Conservation (phyloP, 768 basidiomycete genomes). For the Mycena capillaripes region DNA sequence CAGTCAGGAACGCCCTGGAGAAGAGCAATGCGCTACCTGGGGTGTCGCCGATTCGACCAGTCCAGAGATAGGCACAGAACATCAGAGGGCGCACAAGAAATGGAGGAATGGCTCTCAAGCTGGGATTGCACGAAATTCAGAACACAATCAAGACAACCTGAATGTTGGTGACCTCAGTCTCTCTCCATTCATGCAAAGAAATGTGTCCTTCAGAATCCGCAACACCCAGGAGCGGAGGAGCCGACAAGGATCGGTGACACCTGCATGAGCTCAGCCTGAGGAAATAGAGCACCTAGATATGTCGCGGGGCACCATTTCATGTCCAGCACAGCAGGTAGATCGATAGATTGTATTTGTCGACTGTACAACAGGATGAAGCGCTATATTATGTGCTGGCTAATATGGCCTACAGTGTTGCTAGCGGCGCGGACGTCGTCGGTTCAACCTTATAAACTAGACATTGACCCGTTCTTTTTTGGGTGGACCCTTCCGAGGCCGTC, state of each 20-base stretch:
- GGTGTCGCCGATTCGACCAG: conserved; percentile 82
- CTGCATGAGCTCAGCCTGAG: conserved; percentile 47
- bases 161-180: conserved; percentile 53
- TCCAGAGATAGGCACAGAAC: conserved; percentile 92
- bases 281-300: not conserved
- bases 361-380: conserved; percentile 48
- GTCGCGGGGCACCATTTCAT: conserved; percentile 86
- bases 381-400: conserved; percentile 28
- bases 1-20: not conserved
- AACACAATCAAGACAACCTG: not conserved
- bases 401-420: conserved; percentile 18
- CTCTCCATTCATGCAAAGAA: conserved; percentile 70
- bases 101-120: conserved; percentile 54
- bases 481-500: conserved; percentile 16
- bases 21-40: conserved; percentile 3
- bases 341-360: conserved; percentile 73
- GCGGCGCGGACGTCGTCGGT: conserved; percentile 16
- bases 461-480: conserved; percentile 72
- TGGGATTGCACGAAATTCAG: conserved; percentile 48
- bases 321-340: conserved; percentile 88
- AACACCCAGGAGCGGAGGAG: conserved; percentile 70
- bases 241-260: conserved; percentile 67
- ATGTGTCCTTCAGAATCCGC: conserved; percentile 91
- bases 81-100: conserved; percentile 66
- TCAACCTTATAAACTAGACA: conserved; percentile 76